Percentiles rank a stretch among this genome's conserved stretches.
Conservation (phyloP, 2,329 filamentous ascomycete species). For the Aurifilum marmelostoma region DNA sequence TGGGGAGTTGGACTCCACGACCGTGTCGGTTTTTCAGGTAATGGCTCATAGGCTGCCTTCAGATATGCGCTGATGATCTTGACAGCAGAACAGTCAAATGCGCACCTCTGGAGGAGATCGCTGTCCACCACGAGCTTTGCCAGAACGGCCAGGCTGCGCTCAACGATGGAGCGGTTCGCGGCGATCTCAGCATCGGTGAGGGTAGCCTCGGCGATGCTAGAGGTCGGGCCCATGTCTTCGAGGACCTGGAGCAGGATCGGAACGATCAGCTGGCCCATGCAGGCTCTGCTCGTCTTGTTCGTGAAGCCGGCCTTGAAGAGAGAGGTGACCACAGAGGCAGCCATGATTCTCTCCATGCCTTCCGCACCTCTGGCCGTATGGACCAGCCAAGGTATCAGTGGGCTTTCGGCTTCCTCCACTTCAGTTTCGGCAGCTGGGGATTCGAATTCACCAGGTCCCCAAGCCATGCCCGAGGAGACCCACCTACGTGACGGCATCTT, state of each 20-base stretch:
- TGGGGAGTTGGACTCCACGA: slow-evolving; percentile 43
- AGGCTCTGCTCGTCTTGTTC: slow-evolving; percentile 64
- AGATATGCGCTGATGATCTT: slow-evolving; percentile 52
- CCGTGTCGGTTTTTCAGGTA: slow-evolving; percentile 38
- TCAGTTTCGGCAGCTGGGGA: slow-evolving; percentile 40
- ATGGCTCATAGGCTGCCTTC: slow-evolving; percentile 54
- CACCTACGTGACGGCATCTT: slow-evolving; percentile 20
- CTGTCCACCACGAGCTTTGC: slow-evolving; percentile 80
- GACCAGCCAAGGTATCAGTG: slow-evolving; percentile 75
- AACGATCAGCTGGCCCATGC: slow-evolving; percentile 68
- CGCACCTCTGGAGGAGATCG: slow-evolving; percentile 78
- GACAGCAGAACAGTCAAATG: slow-evolving; percentile 66
- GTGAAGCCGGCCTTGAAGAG: slow-evolving; percentile 71
- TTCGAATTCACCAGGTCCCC: slow-evolving; percentile 37
- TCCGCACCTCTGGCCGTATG: slow-evolving; percentile 60
- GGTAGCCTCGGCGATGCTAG: slow-evolving; percentile 42
- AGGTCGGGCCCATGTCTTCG: slow-evolving; percentile 48
- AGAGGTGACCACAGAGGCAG: slow-evolving; percentile 69
- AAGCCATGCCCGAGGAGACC: slow-evolving; percentile 31
- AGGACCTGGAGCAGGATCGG: slow-evolving; percentile 71
- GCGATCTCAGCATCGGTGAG: slow-evolving; percentile 45
- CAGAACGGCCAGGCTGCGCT: slow-evolving; percentile 74
- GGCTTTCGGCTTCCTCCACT: slow-evolving; percentile 67
- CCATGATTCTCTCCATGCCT: slow-evolving; percentile 66
- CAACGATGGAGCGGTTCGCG: slow-evolving; percentile 58